Base-by-base conservation (phyloP, 345 rosid species). In the Ceriops tagal region DNA sequence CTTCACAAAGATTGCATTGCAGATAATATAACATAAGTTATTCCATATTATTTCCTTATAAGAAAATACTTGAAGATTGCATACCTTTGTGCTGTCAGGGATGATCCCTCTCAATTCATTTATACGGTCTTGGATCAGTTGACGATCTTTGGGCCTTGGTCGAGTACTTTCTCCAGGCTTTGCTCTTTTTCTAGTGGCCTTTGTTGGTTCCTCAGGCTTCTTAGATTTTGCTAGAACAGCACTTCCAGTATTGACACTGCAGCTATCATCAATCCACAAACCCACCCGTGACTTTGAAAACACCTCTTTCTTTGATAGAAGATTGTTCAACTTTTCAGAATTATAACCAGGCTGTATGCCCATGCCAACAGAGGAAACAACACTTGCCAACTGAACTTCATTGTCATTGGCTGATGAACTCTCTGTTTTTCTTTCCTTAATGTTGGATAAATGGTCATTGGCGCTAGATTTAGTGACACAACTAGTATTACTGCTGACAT, bases 111-210 rank as follows among this genome's bases (percentile, higher is more conserved):
- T 83, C 80, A 95, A 77, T 83, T 92, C 97, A 71, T 86, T 87
- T 74, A 92, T 82, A 39, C 89, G 96, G 61, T 95, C 98, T 82
- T 92, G 96, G 76, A 95, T 90, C 89, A 82, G 86, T 72, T 95
- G 98, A 53, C 96, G 96, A 64, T 95, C 99, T 78, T 90, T 92
- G 16, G 99, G 98, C 87, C 96, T 90, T 24, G 96, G 96, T 56
- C 87, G 82, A 53, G 83, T 81, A 71, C 93, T 86, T 77, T 92
- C 96, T 32, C 97, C 98, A n/a, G 92, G 88, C 60, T 84, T 87
- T 62, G 93, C 92, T 74, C 96, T 84, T 75, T 85, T 95, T 82
- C 69, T 86, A 51, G 75, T 64, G 51, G 77, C 67, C 80, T 87
- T 88, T 56, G 67, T 69, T n/a, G 80, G 82, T 43, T 82, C 88